Evolutionary conservation across 768 basidiomycete species (phyloP).

Genomic region (Trametes sanguinea): DNA sequence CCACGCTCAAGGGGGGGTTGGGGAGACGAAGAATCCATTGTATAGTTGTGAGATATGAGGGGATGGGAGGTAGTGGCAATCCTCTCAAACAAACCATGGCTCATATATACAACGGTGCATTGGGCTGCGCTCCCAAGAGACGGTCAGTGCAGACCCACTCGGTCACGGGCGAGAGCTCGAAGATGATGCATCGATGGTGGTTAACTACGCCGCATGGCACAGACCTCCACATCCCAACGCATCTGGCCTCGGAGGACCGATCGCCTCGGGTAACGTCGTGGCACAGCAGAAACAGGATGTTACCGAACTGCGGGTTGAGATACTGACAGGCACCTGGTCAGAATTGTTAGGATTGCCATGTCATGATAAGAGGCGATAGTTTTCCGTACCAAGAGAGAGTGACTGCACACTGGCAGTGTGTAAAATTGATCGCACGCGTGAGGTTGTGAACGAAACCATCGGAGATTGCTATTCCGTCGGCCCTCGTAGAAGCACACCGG

Average conservation of each 20-base stretch:
- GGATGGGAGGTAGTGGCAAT: background rate
- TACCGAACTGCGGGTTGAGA: too few species aligned
- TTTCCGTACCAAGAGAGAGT: too few species aligned
- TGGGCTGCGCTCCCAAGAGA: conserved; percentile 9
- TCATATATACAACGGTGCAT: conserved; percentile 8
- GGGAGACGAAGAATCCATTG: conserved; percentile 25
- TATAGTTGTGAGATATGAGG: background rate
- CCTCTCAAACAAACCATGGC: background rate
- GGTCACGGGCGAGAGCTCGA: background rate
- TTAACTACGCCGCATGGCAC: conserved; percentile 14
- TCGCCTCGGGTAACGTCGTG: background rate
- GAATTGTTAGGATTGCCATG: too few species aligned
- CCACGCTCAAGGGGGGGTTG: conserved; percentile 44
- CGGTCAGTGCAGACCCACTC: background rate
- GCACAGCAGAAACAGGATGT: background rate
- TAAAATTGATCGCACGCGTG: too few species aligned
- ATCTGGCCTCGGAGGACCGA: background rate
- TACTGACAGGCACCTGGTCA: too few species aligned
- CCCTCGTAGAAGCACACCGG: too few species aligned
- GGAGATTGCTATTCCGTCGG: too few species aligned
- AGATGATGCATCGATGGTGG: background rate
- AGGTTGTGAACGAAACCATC: too few species aligned
- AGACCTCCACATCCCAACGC: background rate
- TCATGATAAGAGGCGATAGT: too few species aligned
- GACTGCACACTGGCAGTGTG: too few species aligned